Conservation (phyloP, 1,284 basidiomycete genomes). For the Rhodotorula sp. region DNA sequence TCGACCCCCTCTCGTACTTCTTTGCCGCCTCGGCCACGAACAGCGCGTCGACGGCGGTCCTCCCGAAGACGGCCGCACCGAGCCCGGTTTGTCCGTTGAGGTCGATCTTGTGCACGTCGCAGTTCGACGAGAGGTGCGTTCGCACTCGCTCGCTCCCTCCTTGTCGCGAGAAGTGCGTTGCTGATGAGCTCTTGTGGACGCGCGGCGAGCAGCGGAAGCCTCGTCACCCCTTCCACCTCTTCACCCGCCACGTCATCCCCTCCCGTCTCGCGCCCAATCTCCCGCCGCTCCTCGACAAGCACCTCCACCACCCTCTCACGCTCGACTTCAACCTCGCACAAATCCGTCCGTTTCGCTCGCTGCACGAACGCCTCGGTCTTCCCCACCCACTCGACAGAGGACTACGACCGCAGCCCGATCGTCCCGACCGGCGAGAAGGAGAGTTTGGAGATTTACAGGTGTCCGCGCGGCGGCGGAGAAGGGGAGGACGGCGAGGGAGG, state of each 20-base stretch:
- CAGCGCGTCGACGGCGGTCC: too few species aligned
- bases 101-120: slow-evolving; percentile 35
- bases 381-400: slow-evolving; percentile 34
- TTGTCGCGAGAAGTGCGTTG: too few species aligned
- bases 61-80: not conserved
- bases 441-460: slow-evolving; percentile 32
- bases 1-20: not conserved
- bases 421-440: slow-evolving; percentile 36
- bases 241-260: slow-evolving; percentile 22
- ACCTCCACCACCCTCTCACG: slow-evolving; percentile 18
- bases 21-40: too few species aligned
- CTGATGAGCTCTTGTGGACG: not conserved
- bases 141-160: too few species aligned
- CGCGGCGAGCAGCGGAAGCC: not conserved
- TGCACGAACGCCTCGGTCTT: slow-evolving; percentile 42
- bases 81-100: slow-evolving; percentile 8
- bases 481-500: slow-evolving; percentile 29
- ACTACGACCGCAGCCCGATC: slow-evolving; percentile 41
- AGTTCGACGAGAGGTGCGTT: slow-evolving; percentile 10
- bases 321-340: slow-evolving; percentile 33
- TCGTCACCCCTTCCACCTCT: slow-evolving; percentile 4
- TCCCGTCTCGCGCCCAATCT: slow-evolving; percentile 33
- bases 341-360: slow-evolving; percentile 40
- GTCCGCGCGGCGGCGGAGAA: not conserved
- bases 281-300: slow-evolving; percentile 34